phyloP scores from a whole-genome alignment of 768 basidiomycete genomes.

The Daedaleopsis sinensis region DNA sequence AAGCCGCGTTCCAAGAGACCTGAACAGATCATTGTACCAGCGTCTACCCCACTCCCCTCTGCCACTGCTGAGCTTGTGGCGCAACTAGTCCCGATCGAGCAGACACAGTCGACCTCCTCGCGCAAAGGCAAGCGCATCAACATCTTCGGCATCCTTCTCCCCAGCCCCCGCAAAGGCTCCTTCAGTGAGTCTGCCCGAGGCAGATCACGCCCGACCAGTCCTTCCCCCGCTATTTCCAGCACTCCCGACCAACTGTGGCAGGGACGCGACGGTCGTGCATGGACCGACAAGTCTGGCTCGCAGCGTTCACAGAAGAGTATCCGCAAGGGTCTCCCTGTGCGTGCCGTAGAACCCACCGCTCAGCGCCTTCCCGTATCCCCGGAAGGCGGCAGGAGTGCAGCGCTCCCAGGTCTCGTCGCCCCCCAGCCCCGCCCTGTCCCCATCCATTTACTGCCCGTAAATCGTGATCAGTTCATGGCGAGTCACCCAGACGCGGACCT shows the following conservation, averaged over 20 bases:
- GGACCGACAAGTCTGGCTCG: constrained; percentile 17
- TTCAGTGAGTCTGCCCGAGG: constrained; percentile 22
- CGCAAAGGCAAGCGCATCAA: constrained; percentile 30
- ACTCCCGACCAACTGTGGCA: constrained; percentile 12
- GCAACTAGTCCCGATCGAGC: constrained; percentile 24
- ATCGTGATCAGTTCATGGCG: constrained; percentile 13
- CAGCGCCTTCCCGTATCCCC: constrained; percentile 8
- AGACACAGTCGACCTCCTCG: constrained; percentile 17
- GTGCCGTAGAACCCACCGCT: constrained; percentile 1
- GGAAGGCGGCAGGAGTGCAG: constrained; percentile 10
- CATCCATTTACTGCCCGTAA: constrained; percentile 22
- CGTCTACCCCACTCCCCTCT: not conserved
- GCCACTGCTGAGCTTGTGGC: constrained; percentile 25
- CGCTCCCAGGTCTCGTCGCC: constrained; percentile 14
- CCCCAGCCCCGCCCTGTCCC: constrained; percentile 20
- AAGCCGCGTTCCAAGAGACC: constrained; percentile 41
- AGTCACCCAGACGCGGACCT: constrained; percentile 21
- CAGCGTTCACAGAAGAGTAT: constrained; percentile 18
- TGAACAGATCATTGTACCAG: constrained; percentile 6
- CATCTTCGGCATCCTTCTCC: constrained; percentile 30
- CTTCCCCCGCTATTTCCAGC: constrained; percentile 9
- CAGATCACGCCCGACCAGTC: constrained; percentile 24
- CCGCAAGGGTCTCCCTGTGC: constrained; percentile 13
- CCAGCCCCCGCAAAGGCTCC: constrained; percentile 26
- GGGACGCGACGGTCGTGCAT: constrained; percentile 3